Conservation (phyloP, 192 early-diverging fungal species). For the Jimgerdemannia flammicorona region DNA sequence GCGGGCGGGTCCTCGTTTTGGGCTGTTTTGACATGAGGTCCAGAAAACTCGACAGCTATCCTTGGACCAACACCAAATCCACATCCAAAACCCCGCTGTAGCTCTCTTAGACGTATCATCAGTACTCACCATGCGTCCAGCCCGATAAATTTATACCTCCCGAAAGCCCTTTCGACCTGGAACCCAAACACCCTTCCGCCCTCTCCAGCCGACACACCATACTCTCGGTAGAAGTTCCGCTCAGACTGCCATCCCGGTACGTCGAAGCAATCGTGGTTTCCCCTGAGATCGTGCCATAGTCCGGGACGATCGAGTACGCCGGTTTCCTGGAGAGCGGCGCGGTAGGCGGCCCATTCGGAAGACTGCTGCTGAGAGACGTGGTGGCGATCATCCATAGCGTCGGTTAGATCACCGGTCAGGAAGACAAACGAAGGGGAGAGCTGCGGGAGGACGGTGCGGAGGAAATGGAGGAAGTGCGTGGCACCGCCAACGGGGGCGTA, state of each 20-base stretch:
- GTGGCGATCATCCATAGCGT: constrained; percentile 71
- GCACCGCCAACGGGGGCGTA: constrained; percentile 60
- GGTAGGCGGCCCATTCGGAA: constrained; percentile 82
- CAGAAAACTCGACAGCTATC: not conserved
- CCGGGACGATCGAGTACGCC: constrained; percentile 21
- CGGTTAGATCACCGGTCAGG: constrained; percentile 85
- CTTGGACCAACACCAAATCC: not conserved
- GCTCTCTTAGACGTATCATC: not conserved
- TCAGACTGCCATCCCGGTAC: constrained; percentile 54
- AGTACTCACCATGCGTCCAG: constrained; percentile 68
- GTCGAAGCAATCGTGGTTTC: constrained; percentile 94
- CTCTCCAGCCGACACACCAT: constrained; percentile 41
- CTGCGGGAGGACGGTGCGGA: constrained; percentile 69
- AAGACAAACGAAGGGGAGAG: constrained; percentile 77
- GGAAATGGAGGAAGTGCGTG: constrained; percentile 72
- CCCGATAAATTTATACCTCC: constrained; percentile 81
- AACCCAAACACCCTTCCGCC: constrained; percentile 49
- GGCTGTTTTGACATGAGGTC: constrained; percentile 25
- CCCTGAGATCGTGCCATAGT: constrained; percentile 86
- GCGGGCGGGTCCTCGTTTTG: constrained; percentile 63
- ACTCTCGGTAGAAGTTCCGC: constrained; percentile 59
- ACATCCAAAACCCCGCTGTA: not conserved
- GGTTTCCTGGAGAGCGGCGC: constrained; percentile 51
- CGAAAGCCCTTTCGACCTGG: constrained; percentile 60
- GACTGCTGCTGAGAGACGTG: constrained; percentile 69